Evolutionary conservation across 164 flowering plant species (phyloP).

Genomic region (Piper longum): DNA sequence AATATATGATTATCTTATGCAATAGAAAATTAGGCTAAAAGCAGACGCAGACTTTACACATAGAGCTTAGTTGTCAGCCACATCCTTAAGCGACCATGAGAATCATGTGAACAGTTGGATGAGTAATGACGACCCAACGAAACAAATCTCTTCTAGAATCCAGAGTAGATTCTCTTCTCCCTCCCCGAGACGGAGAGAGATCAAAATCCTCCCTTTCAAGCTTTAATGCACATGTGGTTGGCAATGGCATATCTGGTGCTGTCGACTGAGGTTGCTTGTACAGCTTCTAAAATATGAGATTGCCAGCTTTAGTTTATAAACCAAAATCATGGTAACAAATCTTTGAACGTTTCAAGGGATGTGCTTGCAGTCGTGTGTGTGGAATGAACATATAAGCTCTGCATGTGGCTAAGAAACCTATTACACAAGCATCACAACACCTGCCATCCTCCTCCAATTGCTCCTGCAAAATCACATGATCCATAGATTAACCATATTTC

Average conservation of each 20-base stretch:
- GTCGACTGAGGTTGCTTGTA: background rate
- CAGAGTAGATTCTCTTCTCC: background rate
- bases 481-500: too few species aligned
- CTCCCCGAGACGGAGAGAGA: background rate
- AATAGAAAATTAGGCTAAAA: background rate
- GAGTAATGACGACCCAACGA: background rate
- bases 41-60: background rate
- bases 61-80: background rate
- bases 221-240: background rate
- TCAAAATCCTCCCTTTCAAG: background rate
- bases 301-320: background rate
- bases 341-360: slow-evolving; percentile 2
- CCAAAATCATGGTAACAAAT: background rate
- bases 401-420: slow-evolving; percentile 2
- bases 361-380: slow-evolving; percentile 3
- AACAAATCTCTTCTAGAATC: background rate
- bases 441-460: too few species aligned
- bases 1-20: background rate
- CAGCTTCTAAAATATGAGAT: background rate
- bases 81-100: background rate
- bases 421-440: too few species aligned
- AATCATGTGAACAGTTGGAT: background rate
- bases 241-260: background rate
- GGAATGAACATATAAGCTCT: background rate
- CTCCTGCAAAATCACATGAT: too few species aligned